phyloP scores from a whole-genome alignment of 164 flowering plant species.

The Annona squamosa region DNA sequence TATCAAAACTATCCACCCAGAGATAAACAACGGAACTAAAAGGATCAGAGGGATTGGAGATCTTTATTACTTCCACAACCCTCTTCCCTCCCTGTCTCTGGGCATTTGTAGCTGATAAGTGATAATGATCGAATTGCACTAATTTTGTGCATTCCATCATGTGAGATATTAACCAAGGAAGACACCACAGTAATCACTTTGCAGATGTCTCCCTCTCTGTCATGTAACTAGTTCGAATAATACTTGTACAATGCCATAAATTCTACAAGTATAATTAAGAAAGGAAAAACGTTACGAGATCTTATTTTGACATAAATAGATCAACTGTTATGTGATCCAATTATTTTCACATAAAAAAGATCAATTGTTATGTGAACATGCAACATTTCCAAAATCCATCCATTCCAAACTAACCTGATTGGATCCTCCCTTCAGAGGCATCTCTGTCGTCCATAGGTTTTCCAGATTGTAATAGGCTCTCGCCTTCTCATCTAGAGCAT shows the following conservation, averaged over 20 bases:
- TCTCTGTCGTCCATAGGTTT: slow-evolving; percentile 45
- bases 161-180: not conserved
- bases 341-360: not conserved
- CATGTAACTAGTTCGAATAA: not conserved
- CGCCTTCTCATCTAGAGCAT: slow-evolving; percentile 91
- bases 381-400: not conserved
- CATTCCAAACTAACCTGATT: slow-evolving; percentile 34
- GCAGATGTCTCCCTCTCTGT: not conserved
- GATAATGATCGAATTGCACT: not conserved
- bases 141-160: not conserved
- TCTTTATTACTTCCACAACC: too few relatives aligned
- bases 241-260: not conserved
- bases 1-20: too few relatives aligned
- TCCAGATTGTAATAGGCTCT: slow-evolving; percentile 85
- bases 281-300: not conserved
- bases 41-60: too few relatives aligned
- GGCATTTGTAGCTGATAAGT: not conserved
- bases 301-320: not conserved
- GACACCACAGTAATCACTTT: not conserved
- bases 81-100: not conserved
- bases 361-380: not conserved
- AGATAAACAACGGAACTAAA: too few relatives aligned
- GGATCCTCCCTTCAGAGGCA: slow-evolving; percentile 28
- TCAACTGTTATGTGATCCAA: not conserved
- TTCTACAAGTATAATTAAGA: not conserved